Conservation (phyloP, 2,329 filamentous ascomycete species). For the Cercospora berteroae region DNA sequence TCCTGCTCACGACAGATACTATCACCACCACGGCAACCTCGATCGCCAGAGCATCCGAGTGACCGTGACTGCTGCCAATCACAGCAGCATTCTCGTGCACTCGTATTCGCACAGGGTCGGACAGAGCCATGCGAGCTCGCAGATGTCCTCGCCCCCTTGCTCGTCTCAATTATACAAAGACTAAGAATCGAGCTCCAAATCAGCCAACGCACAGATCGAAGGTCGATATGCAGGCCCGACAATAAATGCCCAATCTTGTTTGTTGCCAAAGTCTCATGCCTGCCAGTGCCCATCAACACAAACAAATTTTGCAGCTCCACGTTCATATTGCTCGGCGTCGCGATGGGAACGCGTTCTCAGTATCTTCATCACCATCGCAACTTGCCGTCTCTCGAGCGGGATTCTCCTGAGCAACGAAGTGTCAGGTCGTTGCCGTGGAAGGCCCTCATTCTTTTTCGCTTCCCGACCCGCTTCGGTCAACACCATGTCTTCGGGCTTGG, state of each 20-base stretch:
- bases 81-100: neutral
- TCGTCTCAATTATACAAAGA: neutral
- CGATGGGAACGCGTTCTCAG: conserved; percentile 30
- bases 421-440: conserved; percentile 14
- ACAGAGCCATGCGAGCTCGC: neutral
- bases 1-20: neutral
- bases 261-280: conserved; percentile 25
- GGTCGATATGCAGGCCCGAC: neutral
- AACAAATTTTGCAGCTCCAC: conserved; percentile 25
- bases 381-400: conserved; percentile 14
- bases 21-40: neutral
- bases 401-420: neutral
- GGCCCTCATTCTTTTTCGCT: neutral
- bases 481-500: conserved; percentile 15
- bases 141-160: conserved; percentile 2
- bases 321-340: conserved; percentile 30
- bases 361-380: conserved; percentile 24
- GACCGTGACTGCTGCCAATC: neutral
- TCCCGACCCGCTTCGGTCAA: neutral
- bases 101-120: neutral
- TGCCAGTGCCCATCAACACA: conserved; percentile 20
- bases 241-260: conserved; percentile 17
- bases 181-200: neutral
- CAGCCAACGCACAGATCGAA: neutral
- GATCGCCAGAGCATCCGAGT: neutral